Evolutionary conservation across 371 early-diverging fungal genomes (phyloP), one percentile per base, ranked within the genome.

Genomic region (Lichtheimia corymbifera): DNA sequence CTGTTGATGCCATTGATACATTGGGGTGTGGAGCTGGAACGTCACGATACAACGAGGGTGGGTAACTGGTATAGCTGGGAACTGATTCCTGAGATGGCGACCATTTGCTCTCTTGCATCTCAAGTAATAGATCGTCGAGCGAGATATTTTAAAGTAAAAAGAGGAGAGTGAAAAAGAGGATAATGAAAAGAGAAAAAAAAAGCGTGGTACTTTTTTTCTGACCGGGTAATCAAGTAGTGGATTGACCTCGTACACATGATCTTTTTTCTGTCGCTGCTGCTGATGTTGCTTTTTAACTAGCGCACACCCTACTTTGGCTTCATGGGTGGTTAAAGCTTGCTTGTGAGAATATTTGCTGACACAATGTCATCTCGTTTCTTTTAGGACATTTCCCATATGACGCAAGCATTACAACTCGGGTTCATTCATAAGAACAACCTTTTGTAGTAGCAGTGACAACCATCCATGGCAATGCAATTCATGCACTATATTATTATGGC

Each of bases 81-180:
- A 52, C 51, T 15, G 65, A 61, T 51, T 59, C 57, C 53, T 65
- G 65, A 56, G 65, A 61, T 59, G 65, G 61, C 50, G 65, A 61
- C 65, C 65, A 65, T 60, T 65, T 65, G 51, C 57, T 65, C 52
- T 65, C 61, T 50, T 65, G 65, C 65, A 65, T 65, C 56, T 50
- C 62, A 42, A 45, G 6, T 25, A 11, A n/a, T 18, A 20, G 18
- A n/a, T 27, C 45, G 40, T 56, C 40, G 4, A 28, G 12, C 25
- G 30, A 44, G 43, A 5, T 15, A 24, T 24, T 24, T 25, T 22
- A 44, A 2, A 22, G 22, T 22, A 22, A 55, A 55, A 24, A 55
- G 17, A 22, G 14, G 18, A 55, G 35, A 28, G 52, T 11, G 18
- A 49, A 55, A 27, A 25, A 24, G 51, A 30, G 40, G 44, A n/a